Percentiles rank a stretch among this genome's conserved stretches.
phyloP scores from a whole-genome alignment of 2,329 filamentous ascomycete genomes.

The Colletotrichum sp. region DNA sequence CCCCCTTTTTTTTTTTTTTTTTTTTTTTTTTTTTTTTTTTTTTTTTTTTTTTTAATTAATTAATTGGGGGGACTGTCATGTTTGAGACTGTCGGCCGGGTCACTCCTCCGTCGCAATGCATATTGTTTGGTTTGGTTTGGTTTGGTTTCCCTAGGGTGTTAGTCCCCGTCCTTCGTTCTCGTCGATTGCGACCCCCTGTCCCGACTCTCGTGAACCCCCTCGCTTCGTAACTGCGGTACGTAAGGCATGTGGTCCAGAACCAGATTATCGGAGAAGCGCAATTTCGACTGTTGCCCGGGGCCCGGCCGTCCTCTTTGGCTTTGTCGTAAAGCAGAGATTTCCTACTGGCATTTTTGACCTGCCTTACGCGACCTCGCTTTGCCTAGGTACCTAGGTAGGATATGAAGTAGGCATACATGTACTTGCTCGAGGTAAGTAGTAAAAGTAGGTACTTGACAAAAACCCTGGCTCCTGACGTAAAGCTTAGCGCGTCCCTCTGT shows the following conservation, averaged over 20 bases:
- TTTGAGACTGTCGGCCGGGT: background rate
- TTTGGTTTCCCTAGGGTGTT: background rate
- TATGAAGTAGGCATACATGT: background rate
- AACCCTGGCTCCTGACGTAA: background rate
- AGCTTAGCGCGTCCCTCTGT: background rate
- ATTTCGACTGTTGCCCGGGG: background rate
- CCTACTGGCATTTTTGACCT: background rate
- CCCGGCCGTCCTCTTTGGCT: background rate
- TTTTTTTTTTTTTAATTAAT: no score
- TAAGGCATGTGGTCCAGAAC: background rate
- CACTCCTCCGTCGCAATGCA: background rate
- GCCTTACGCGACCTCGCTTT: background rate
- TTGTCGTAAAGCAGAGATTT: background rate
- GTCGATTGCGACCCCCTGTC: background rate
- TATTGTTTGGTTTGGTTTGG: background rate
- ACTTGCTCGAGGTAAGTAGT: background rate
- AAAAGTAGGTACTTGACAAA: background rate
- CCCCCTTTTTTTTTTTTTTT: background rate
- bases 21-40: background rate
- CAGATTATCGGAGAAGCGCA: background rate
- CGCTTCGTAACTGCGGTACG: conserved; percentile 1
- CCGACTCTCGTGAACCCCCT: background rate
- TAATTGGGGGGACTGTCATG: background rate
- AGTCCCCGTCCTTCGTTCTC: background rate
- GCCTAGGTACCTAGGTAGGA: background rate